Percentiles rank a stretch among this genome's conserved stretches.
These are phyloP conservation scores for Blastobotrys attinorum DNA, from an alignment of 805 yeast species.

Conservation along the genomic window DNA sequence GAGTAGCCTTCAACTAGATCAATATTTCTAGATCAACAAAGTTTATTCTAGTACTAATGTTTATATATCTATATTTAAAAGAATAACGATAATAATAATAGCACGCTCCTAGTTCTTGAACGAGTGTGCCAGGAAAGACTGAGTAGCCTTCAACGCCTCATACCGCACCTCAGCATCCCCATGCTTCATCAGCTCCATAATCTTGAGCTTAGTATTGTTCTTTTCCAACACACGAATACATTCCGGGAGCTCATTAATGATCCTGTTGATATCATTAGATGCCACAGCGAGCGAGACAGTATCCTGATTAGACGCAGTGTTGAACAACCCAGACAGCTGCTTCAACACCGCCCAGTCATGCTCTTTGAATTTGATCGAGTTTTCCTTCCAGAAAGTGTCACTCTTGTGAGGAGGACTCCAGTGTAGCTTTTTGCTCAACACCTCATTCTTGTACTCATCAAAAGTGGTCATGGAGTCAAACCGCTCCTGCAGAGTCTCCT, in stretches of 20 bases:
- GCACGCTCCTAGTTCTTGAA: conserved; percentile 31
- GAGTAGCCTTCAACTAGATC: conserved; percentile 75
- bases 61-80: neutral
- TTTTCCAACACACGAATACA: conserved; percentile 45
- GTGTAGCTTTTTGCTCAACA: conserved; percentile 64
- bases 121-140: conserved; percentile 80
- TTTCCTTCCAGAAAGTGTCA: conserved; percentile 84
- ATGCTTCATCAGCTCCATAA: conserved; percentile 77
- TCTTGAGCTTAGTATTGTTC: conserved; percentile 60
- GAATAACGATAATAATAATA: neutral
- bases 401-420: conserved; percentile 93
- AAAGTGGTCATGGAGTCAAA: conserved; percentile 78
- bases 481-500: conserved; percentile 57
- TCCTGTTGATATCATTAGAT: conserved; percentile 56
- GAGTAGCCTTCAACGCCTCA: conserved; percentile 95
- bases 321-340: conserved; percentile 40
- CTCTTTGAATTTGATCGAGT: conserved; percentile 66
- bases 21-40: neutral
- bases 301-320: conserved; percentile 22
- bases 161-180: conserved; percentile 83
- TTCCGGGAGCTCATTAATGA: conserved; percentile 57
- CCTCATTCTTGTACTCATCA: conserved; percentile 84
- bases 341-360: conserved; percentile 66
- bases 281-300: conserved; percentile 46
- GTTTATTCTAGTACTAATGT: neutral